Base-by-base conservation (phyloP, 306 rosid species). In the Begonia masoniana region DNA sequence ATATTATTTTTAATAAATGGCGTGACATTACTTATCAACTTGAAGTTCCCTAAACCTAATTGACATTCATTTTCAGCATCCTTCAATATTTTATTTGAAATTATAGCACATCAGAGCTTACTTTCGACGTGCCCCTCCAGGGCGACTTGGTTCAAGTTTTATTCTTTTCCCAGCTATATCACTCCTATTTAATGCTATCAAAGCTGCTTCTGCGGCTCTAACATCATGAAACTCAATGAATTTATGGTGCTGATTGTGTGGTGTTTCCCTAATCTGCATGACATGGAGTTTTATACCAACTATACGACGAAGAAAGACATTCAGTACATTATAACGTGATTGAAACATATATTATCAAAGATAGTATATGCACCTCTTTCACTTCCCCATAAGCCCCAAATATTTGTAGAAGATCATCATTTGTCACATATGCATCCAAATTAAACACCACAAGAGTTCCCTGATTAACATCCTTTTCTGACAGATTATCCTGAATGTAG, bases 41-140 rank as follows among this genome's bases (percentile, higher is more conserved):
- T n/a, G n/a, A n/a, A n/a, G n/a, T n/a, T n/a, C n/a, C n/a, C n/a
- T n/a, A n/a, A n/a, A n/a, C n/a, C n/a, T n/a, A n/a, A n/a, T n/a
- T n/a, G n/a, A n/a, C n/a, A n/a, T n/a, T n/a, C n/a, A n/a, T n/a
- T n/a, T n/a, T n/a, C n/a, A n/a, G n/a, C n/a, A n/a, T n/a, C n/a
- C n/a, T n/a, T n/a, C n/a, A n/a, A n/a, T n/a, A n/a, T 42, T 19
- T 13, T 45, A n/a, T 6, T 42, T 26, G 47, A 47, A 62, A 19
- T 5, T 54, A 47, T 7, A 54, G 61, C 21, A 51, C 58, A 46
- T 23, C 13, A 45, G 66, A 23, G 60, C 86, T 77, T 75, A 88
- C 97, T 71, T 88, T 70, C 97, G 76, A 55, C 97, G 97, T 23
- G 95, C 92, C 67, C 96, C 97, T 51, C 97, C 97, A 64, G 97